Evolutionary conservation across 148 eudicot genomes (phyloP), one percentile per base, ranked within the genome.

Genomic region (Nepenthes gracilis): DNA sequence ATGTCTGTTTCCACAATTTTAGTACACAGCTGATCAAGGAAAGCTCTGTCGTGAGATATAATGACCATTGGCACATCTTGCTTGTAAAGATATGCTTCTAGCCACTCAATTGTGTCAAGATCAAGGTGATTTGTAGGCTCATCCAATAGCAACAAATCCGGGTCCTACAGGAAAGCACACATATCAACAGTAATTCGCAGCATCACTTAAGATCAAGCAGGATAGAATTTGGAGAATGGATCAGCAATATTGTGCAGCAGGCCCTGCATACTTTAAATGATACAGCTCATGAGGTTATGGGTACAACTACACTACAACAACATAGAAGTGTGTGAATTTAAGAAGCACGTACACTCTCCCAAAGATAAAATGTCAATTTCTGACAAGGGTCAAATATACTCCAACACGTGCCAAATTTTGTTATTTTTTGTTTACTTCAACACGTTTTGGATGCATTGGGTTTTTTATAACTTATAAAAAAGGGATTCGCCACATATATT

Each of bases 51-150:
- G 52, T 88, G 99, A 69, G 99, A 93, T 74, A 93, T 89, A 68
- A 93, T 89, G 61, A 93, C 95, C 96, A 89, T 86, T 5, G 99
- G 95, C 50, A 93, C 92, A 57, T 83, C 83, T 72, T 86, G 72
- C 79, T 75, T 77, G 47, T 72, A 67, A 57, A 93, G 92, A 70
- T 93, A 93, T 70, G 64, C 83, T 80, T 89, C 99, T 58, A 93
- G 84, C 99, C 99, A 93, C 78, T 86, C 92, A 59, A 89, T 89
- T 13, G 99, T 89, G 67, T 89, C 99, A 63, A 88, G 89, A 74
- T 93, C 99, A 72, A 93, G 96, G 77, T 93, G 99, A 76, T 93
- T 89, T 54, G 99, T 89, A 55, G 99, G 99, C 58, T 93, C 99
- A 84, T 93, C 99, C 77, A 89, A 67, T 36, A 93, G 88, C 66